A percentile compares a stretch with the other conserved stretches of the same genome.
Conservation (phyloP, 495 filamentous ascomycete species). For the Daldinia concentrica region DNA sequence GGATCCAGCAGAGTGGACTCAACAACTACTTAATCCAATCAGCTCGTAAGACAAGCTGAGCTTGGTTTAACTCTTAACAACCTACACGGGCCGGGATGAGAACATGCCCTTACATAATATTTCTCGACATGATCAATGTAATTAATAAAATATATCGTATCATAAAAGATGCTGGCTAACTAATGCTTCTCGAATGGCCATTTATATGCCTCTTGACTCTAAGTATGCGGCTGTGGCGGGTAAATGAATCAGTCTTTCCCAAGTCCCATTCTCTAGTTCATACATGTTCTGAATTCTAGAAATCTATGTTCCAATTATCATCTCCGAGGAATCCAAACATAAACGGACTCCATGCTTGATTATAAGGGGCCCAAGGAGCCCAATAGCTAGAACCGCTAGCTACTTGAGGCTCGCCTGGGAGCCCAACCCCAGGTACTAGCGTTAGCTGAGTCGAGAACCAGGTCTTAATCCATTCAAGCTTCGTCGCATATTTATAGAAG, state of each 20-base stretch:
- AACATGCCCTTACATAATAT: no score
- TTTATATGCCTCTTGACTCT: background rate
- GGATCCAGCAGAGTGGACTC: slow-evolving; percentile 7
- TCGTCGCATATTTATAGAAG: slow-evolving; percentile 25
- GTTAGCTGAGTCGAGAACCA: slow-evolving; percentile 32
- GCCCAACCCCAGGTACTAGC: background rate
- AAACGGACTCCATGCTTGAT: slow-evolving; percentile 36
- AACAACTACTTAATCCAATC: background rate
- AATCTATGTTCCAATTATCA: slow-evolving; percentile 38
- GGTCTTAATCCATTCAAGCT: slow-evolving; percentile 36
- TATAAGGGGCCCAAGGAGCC: slow-evolving; percentile 23
- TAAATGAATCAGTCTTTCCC: background rate
- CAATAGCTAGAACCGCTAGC: slow-evolving; percentile 4
- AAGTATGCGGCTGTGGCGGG: background rate
- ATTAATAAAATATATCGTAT: background rate
- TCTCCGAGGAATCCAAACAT: slow-evolving; percentile 36
- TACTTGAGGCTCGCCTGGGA: slow-evolving; percentile 5
- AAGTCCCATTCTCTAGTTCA: background rate
- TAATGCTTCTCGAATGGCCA: background rate
- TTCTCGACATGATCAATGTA: background rate
- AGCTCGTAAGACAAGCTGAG: background rate
- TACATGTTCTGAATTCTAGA: slow-evolving; percentile 16
- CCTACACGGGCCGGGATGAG: background rate
- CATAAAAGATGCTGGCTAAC: background rate
- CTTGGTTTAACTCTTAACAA: background rate